Evolutionary conservation across 2,329 filamentous ascomycete species (phyloP), one percentile per base, ranked within the genome.

Genomic region (Colletotrichum sp.): DNA sequence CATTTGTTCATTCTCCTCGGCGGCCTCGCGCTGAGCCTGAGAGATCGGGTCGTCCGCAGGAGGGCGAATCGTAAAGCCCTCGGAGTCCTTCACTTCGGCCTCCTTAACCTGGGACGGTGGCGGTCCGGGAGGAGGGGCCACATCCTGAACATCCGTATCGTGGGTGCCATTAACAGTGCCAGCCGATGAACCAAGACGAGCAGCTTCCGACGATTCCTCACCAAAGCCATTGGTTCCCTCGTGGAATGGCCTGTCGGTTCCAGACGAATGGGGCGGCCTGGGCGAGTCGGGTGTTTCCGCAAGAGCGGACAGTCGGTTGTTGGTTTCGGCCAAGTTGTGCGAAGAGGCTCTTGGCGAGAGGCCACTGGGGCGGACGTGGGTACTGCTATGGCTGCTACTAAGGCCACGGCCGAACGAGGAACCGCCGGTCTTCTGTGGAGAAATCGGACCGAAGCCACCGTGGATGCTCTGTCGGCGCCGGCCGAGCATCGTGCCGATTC

Each of bases 11-110:
- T 85, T 85, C 59, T 93, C 91, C 66, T 93, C 92, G 67, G 84
- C 84, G 10, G 90, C 92, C 81, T 96, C 94, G 59, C 89, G 89
- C 83, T 96, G 90, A 9, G 94, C 95, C 81, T 93, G 92, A 0
- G 94, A 93, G 74, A 96, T 94, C 5, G 92, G 88, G 82, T 93
- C 88, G 79, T 92, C 89, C 79, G 89, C 88, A 2, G 91, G 87
- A 0, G 92, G 89, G 0, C 93, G 94, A n/a, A 96, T 90, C 6
- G 90, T 93, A 81, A 93, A 97, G 8, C 95, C 95, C 78, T 98
- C 95, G 0, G 91, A 87, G 81, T 97, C 95, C 81, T 92, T 95
- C 72, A 86, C 82, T 1, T 79, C 77, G 10, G 83, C 72, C 18
- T 84, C 82, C 68, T 83, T 83, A 71, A 83, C 83, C 62, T 89